Evolutionary conservation across 2,329 filamentous ascomycete genomes (phyloP), one percentile per base, ranked within the genome.

Genomic region (Dactylella cylindrospora): DNA sequence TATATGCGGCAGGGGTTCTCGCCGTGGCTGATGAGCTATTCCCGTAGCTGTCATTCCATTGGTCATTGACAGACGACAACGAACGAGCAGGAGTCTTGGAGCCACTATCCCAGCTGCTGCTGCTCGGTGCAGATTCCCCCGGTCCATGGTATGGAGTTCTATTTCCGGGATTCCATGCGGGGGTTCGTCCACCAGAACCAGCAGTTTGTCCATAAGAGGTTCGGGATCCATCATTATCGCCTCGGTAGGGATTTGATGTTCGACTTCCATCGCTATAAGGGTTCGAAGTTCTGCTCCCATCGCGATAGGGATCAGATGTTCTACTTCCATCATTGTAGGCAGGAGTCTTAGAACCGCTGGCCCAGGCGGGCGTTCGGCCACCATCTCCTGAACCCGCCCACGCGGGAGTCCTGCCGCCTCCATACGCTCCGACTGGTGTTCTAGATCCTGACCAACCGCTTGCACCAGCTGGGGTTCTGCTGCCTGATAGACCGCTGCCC

Each of bases 81-180:
- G 80, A 69, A 78, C 80, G 46, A 77, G 80, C 81, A 70, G 90
- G 90, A 0, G 89, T 94, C 72, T 90, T 88, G 23, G 85, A 86
- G 5, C 86, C 83, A 3, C 80, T 77, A 10, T 77, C 81, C 76
- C 85, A 88, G 25, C 79, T 76, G 31, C 75, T 73, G 17, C 71
- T 65, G 43, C 72, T 69, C 84, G 52, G 80, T 78, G 50, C 79
- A 81, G 69, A 85, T 19, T 64, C 59, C 15, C 50, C 43, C 7
- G 59, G 31, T 44, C 60, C 40, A 55, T 62, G 50, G 28, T 69
- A 67, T 49, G 87, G 76, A 1, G 86, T 91, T 71, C 86, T 85
- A 49, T 84, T 82, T 46, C 86, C 86, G 1, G 88, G 85, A 57
- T 84, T 84, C 86, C 86, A 90, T 3, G 85, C 85, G 5, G 86